Evolutionary conservation across 106 monocot genomes (phyloP).

Genomic region (Acorus gramineus): DNA sequence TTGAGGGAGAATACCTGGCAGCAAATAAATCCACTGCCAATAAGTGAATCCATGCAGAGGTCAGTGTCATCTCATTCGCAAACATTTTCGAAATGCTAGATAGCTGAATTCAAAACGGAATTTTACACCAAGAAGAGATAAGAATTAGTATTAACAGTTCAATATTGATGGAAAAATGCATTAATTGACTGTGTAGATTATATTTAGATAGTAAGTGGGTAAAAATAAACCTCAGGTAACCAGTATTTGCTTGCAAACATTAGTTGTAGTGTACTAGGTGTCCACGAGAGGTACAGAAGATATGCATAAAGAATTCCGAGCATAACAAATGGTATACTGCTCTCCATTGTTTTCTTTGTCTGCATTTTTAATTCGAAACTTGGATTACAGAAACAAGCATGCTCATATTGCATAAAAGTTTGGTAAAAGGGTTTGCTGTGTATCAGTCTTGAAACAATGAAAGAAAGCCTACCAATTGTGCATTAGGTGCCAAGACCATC

Average conservation of each 20-base stretch:
- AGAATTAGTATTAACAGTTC: no score
- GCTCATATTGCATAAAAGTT: background rate
- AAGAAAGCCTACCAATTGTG: conserved; percentile 42
- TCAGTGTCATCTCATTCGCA: conserved; percentile 41
- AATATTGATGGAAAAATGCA: no score
- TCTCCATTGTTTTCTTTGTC: conserved; percentile 73
- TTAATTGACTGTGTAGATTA: no score
- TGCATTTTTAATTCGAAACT: conserved; percentile 8
- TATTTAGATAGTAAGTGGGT: background rate
- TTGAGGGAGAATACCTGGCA: conserved; percentile 25
- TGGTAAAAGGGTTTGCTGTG: background rate
- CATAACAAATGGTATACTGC: conserved; percentile 51
- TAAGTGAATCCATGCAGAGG: conserved; percentile 75
- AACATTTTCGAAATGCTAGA: conserved; percentile 58
- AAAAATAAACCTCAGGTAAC: conserved; percentile 64
- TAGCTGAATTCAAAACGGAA: conserved; percentile 26
- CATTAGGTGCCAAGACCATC: conserved; percentile 84
- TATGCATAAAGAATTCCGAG: conserved; percentile 69
- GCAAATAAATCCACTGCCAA: conserved; percentile 71
- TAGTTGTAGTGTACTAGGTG: conserved; percentile 45
- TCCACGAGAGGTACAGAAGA: conserved; percentile 88
- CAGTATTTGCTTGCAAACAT: conserved; percentile 95
- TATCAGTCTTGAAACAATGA: background rate
- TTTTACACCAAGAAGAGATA: background rate
- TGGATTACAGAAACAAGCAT: no score